Conservation (phyloP, 2,329 filamentous ascomycete species). For the Trichoderma gracile region DNA sequence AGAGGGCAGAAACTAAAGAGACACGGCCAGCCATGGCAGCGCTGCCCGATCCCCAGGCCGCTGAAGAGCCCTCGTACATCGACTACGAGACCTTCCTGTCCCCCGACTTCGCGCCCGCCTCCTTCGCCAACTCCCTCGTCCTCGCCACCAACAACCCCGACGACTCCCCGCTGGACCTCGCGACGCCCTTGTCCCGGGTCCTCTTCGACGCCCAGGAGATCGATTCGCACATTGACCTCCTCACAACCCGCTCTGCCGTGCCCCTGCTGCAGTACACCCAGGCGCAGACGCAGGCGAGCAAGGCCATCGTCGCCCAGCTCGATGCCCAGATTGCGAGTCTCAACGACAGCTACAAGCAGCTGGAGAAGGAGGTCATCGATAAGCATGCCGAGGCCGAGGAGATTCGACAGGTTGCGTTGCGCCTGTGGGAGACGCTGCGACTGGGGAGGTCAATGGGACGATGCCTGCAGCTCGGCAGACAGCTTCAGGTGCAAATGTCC, state of each 20-base stretch:
- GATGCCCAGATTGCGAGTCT: constrained; percentile 78
- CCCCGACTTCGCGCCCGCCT: constrained; percentile 74
- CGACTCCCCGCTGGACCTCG: constrained; percentile 87
- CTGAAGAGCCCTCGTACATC: constrained; percentile 74
- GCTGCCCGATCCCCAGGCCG: constrained; percentile 8
- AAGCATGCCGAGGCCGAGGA: constrained; percentile 85
- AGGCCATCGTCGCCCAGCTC: constrained; percentile 71
- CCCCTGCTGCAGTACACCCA: constrained; percentile 79
- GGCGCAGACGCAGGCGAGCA: constrained; percentile 70
- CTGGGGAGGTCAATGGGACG: constrained; percentile 75
- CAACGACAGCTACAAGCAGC: constrained; percentile 79
- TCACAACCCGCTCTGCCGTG: constrained; percentile 81
- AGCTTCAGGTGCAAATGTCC: constrained; percentile 81
- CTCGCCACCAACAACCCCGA: constrained; percentile 88
- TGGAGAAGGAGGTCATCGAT: constrained; percentile 82
- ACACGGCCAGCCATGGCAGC: constrained; percentile 13
- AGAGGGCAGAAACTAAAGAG: no score
- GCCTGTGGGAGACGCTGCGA: constrained; percentile 77
- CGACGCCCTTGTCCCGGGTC: constrained; percentile 87
- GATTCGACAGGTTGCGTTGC: constrained; percentile 72
- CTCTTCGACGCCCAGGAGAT: constrained; percentile 97
- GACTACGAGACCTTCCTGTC: constrained; percentile 92
- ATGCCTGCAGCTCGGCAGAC: constrained; percentile 77
- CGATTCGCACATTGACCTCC: constrained; percentile 88
- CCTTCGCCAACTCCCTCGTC: constrained; percentile 87